Evolutionary conservation across 164 flowering plant species (phyloP).

Genomic region (Protea cynaroides): DNA sequence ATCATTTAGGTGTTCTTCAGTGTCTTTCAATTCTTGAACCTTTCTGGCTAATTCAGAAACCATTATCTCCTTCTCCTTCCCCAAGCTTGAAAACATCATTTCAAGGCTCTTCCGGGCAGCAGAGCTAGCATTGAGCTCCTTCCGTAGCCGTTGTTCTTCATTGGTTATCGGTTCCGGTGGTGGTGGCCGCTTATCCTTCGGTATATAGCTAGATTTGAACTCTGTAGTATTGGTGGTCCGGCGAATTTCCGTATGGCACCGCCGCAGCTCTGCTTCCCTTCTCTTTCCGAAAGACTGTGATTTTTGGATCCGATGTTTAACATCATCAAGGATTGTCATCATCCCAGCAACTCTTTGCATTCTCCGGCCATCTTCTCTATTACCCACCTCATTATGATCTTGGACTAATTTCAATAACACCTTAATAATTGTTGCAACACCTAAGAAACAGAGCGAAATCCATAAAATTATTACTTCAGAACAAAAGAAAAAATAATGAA

Average conservation of each 20-base stretch:
- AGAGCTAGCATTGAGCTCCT: slow-evolving; percentile 44
- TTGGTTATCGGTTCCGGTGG: slow-evolving; percentile 21
- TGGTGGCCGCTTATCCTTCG: slow-evolving; percentile 23
- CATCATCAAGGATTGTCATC: slow-evolving; percentile 60
- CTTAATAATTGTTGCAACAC: slow-evolving; percentile 51
- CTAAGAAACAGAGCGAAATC: slow-evolving; percentile 15
- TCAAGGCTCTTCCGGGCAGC: slow-evolving; percentile 66
- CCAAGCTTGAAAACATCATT: slow-evolving; percentile 74
- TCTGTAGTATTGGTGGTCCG: no score
- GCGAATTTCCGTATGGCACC: slow-evolving; percentile 52
- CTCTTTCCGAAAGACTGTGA: slow-evolving; percentile 29
- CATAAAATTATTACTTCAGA: neutral
- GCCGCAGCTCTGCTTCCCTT: slow-evolving; percentile 35
- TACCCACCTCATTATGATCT: slow-evolving; percentile 52
- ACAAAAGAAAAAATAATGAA: no score
- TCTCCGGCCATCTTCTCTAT: slow-evolving; percentile 38
- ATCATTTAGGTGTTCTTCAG: slow-evolving; percentile 67
- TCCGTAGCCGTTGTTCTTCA: slow-evolving; percentile 47
- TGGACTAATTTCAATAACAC: slow-evolving; percentile 53
- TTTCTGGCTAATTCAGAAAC: slow-evolving; percentile 62
- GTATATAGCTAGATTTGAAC: slow-evolving; percentile 10
- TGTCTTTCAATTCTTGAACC: slow-evolving; percentile 44
- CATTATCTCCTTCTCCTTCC: slow-evolving; percentile 88
- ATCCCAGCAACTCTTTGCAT: slow-evolving; percentile 55
- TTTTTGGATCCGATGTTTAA: slow-evolving; percentile 45